Percentiles rank a stretch among this genome's conserved stretches.
These are phyloP conservation scores for Ambrosia artemisiifolia DNA, from an alignment of 129 eudicot species.

Conservation along the genomic window DNA sequence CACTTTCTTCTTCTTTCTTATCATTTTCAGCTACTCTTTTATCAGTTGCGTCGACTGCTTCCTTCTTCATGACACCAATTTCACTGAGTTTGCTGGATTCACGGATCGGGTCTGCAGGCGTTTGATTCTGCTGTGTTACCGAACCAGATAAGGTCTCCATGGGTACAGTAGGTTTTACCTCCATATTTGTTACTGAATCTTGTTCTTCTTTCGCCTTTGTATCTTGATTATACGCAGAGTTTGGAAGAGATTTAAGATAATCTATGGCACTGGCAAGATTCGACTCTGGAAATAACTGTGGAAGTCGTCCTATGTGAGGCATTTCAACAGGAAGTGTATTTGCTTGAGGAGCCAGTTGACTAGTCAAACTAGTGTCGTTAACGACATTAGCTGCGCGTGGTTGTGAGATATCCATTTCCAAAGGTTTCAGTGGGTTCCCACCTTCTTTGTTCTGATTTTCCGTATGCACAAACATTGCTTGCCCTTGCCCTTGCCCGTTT, in stretches of 20 bases:
- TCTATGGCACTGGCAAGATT: conserved; percentile 28
- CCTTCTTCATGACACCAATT: conserved; percentile 16
- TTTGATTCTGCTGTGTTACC: conserved; percentile 23
- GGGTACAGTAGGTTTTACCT: too few species aligned
- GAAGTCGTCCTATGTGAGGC: conserved; percentile 23
- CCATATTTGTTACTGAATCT: conserved; percentile 23
- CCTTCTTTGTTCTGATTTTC: conserved; percentile 16
- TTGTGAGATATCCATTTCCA: conserved; percentile 15
- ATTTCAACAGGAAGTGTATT: conserved; percentile 14
- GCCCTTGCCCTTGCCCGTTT: conserved; percentile 32
- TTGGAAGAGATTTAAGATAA: conserved; percentile 23
- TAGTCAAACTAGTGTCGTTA: conserved; percentile 18
- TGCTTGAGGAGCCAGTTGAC: conserved; percentile 32
- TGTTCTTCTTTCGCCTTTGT: conserved; percentile 21
- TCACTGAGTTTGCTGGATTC: conserved; percentile 11
- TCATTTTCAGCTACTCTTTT: conserved; percentile 25
- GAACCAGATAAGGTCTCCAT: too few species aligned
- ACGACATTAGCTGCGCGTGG: conserved; percentile 11
- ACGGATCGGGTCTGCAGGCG: neutral
- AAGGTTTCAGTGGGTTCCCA: conserved; percentile 23
- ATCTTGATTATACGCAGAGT: conserved; percentile 32
- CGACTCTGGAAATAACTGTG: conserved; percentile 29
- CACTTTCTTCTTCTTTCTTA: conserved; percentile 38
- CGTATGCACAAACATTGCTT: conserved; percentile 13
- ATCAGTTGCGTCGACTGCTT: conserved; percentile 27